Evolutionary conservation across 2,329 filamentous ascomycete species (phyloP), one percentile per base, ranked within the genome.

Genomic region (Sclerotinia trifoliorum): DNA sequence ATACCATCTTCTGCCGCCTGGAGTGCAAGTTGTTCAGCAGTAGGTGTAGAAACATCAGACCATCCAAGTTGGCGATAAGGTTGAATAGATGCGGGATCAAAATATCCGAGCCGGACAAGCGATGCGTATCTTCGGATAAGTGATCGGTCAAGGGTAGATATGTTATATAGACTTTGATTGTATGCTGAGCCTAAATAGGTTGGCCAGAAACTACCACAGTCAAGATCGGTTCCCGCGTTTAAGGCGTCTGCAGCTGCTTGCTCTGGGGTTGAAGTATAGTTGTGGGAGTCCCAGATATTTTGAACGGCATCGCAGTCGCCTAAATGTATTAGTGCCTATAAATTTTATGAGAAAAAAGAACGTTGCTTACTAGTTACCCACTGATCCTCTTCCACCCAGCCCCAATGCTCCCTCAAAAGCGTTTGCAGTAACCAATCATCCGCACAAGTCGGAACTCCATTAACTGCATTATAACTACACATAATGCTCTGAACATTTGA

Each of bases 361-460:
- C 17, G 19, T 26, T 21, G 8, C 49, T 44, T 29, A 66, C 64
- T 64, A 7, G 66, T 68, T 5, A 91, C 82, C 75, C 84, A 89
- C 70, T 89, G 85, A 62, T 87, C 83, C 55, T 86, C 82, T 3
- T 83, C 81, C 0, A 82, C 85, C 82, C 88, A 92, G 55, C 81
- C 82, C 86, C 88, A 92, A 73, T 87, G 85, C 56, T 89, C 84
- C 1, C 89, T 83, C 3, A 92, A 80, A 19, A 92, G 80, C 0
- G 84, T 84, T 70, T 88, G 81, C 48, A 91, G 80, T 0, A 91
- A 81, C 71, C 87, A 91, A 0, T 81, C 80, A 71, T 86, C 85
- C 0, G 87, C 86, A 72, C 89, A 91, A 3, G 86, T 83, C 0
- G 89, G 88, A 0, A 87, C 82, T 0, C 89, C 89, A 68, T 91